phyloP scores from a whole-genome alignment of 1,284 basidiomycete species.

The Moesziomyces antarcticus region DNA sequence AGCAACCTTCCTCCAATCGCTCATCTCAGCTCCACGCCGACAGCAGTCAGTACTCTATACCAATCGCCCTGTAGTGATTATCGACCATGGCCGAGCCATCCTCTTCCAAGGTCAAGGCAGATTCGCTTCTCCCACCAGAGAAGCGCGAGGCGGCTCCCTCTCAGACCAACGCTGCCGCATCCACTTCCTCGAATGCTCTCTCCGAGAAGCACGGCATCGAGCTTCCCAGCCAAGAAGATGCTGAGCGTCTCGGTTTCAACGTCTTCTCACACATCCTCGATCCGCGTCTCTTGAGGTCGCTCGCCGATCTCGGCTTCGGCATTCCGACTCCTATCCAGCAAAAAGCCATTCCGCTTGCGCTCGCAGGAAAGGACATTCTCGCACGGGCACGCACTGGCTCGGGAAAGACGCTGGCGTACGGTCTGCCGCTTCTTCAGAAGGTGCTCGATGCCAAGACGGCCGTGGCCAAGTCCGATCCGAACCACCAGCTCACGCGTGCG shows the following conservation, averaged over 20 bases:
- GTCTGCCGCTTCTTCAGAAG: slow-evolving; percentile 88
- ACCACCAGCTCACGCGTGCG: slow-evolving; percentile 77
- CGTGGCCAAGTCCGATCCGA: slow-evolving; percentile 67
- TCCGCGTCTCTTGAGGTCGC: slow-evolving; percentile 76
- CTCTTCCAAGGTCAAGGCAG: slow-evolving; percentile 41
- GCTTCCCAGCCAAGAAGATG: slow-evolving; percentile 39
- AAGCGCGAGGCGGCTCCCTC: neutral
- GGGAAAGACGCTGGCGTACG: slow-evolving; percentile 97
- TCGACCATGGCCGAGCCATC: slow-evolving; percentile 34
- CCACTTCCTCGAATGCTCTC: slow-evolving; percentile 7
- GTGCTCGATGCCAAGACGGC: slow-evolving; percentile 80
- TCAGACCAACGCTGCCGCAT: slow-evolving; percentile 6
- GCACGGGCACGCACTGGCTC: slow-evolving; percentile 93
- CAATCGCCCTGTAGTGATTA: neutral
- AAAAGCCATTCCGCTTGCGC: slow-evolving; percentile 81
- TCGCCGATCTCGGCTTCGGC: slow-evolving; percentile 84
- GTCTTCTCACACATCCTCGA: slow-evolving; percentile 78
- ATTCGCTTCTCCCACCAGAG: slow-evolving; percentile 33
- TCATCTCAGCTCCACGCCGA: too few relatives aligned
- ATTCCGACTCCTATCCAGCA: slow-evolving; percentile 83
- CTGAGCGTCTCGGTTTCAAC: slow-evolving; percentile 47
- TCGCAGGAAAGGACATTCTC: slow-evolving; percentile 91
- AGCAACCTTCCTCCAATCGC: too few relatives aligned
- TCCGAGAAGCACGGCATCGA: slow-evolving; percentile 36
- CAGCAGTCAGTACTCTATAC: too few relatives aligned